Base-by-base conservation (phyloP, 2,329 filamentous ascomycete species). In the Aspergillus sclerotialis region DNA sequence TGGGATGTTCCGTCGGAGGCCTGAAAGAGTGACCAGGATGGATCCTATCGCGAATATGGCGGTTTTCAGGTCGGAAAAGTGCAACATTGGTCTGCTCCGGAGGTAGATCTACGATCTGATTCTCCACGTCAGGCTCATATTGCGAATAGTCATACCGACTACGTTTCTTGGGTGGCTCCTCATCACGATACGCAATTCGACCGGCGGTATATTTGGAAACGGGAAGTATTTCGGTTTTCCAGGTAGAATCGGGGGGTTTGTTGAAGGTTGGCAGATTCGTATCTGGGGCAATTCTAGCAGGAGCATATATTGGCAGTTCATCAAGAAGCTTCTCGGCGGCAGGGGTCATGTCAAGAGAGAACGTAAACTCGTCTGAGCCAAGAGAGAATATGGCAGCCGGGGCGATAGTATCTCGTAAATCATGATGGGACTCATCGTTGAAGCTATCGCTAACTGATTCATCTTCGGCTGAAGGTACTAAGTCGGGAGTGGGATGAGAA, bases 1-100 rank as follows among this genome's bases (percentile, higher is more conserved):
- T 96, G 0, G 78, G 76, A 55, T 88, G 82, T 56, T 96, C 90
- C 0, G 86, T 88, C 0, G 92, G 92, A 11, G 92, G 92, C 35
- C 89, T 76, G 68, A 98, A 96, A 42, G 90, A 85, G 58, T 95
- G 89, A 7, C 85, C 84, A 7, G 87, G 85, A 55, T 95, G 87
- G 4, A 98, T 75, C 11, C 92, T 76, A 55, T 96, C 90, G 37
- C 90, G 78, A 26, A 95, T 88, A 35, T 81, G 75, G 59, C 90
- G 93, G 66, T 93, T 90, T 40, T 94, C 85, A 0, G 86, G 80
- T 43, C 85, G 80, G 63, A 98, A 98, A 0, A 98, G 68, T 2
- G 90, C 89, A 38, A 95, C 86, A 39, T 85, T 76, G 2, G 72
- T 77, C 44, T 82, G 81, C 43, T 84, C 77, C 0, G 88, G 80